Evolutionary conservation across 257 asterid species (phyloP).

Genomic region (Paraleonurus japonicus): DNA sequence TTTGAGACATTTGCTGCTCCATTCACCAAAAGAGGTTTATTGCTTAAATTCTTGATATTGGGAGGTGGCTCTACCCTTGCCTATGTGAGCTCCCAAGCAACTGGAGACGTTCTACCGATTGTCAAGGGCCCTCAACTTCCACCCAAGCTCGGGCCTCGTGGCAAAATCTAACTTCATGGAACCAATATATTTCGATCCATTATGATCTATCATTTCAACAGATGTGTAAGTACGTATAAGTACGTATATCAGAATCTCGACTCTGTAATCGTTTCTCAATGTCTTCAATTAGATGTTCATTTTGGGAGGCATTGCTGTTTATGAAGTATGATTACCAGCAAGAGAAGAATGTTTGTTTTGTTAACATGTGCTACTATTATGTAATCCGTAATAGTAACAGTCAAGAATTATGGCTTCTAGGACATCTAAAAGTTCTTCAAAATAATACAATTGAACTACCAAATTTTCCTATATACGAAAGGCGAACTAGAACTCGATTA

Average conservation of each 20-base stretch:
- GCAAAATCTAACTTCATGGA: constrained; percentile 50
- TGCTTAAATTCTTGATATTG: constrained; percentile 87
- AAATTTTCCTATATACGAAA: constrained; percentile 19
- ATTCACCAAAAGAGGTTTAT: constrained; percentile 81
- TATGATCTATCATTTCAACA: constrained; percentile 26
- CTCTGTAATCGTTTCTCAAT: constrained; percentile 16
- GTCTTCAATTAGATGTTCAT: constrained; percentile 17
- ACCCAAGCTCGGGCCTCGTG: constrained; percentile 75
- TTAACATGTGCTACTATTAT: constrained; percentile 14
- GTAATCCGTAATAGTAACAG: not conserved
- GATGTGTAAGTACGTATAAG: too few relatives aligned
- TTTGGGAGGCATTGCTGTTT: constrained; percentile 5
- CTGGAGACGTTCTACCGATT: constrained; percentile 78
- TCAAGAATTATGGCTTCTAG: constrained; percentile 3
- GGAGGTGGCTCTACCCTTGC: constrained; percentile 83
- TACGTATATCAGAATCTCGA: constrained; percentile 42
- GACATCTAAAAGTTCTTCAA: constrained; percentile 19
- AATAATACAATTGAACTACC: constrained; percentile 13
- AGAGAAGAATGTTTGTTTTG: constrained; percentile 10
- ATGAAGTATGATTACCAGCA: constrained; percentile 2
- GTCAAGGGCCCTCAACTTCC: constrained; percentile 91
- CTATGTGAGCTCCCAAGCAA: constrained; percentile 70
- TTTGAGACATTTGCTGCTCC: constrained; percentile 94
- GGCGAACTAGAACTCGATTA: constrained; percentile 20
- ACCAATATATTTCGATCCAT: constrained; percentile 16